Conservation (phyloP, 2,329 filamentous ascomycete genomes). For the Sporothrix dimorphospora region DNA sequence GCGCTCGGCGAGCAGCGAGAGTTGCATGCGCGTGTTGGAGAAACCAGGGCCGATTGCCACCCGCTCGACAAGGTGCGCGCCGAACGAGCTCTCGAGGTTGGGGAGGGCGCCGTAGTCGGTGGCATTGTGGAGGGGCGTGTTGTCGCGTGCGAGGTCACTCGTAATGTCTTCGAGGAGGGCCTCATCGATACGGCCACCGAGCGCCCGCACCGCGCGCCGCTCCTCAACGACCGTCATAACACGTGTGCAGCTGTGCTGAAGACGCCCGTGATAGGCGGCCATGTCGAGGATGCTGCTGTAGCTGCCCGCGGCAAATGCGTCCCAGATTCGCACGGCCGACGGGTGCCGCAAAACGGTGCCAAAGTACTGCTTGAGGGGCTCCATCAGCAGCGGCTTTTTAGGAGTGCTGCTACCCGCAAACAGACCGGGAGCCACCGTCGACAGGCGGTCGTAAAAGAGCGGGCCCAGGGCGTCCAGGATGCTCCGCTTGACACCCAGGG, state of each 20-base stretch:
- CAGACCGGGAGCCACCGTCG: conserved; percentile 53
- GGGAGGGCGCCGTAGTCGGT: conserved; percentile 59
- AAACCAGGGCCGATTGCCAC: conserved; percentile 56
- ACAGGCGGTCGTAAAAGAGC: conserved; percentile 59
- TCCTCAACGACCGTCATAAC: conserved; percentile 58
- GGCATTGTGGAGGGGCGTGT: conserved; percentile 46
- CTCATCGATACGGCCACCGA: conserved; percentile 47
- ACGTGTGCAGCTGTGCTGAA: conserved; percentile 56
- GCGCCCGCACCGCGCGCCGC: conserved; percentile 49
- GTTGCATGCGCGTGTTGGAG: conserved; percentile 54
- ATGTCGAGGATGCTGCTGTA: conserved; percentile 57
- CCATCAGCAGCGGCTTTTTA: conserved; percentile 41
- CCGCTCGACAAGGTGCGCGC: conserved; percentile 47
- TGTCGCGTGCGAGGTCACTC: conserved; percentile 47
- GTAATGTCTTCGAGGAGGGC: conserved; percentile 46
- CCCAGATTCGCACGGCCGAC: conserved; percentile 49
- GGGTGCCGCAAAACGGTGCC: conserved; percentile 45
- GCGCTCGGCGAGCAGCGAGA: conserved; percentile 54
- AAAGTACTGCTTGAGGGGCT: conserved; percentile 53
- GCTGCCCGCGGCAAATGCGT: conserved; percentile 54
- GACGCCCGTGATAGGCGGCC: conserved; percentile 47
- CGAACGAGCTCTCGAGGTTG: conserved; percentile 47
- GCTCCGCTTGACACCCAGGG: conserved; percentile 58
- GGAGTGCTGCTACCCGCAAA: conserved; percentile 40
- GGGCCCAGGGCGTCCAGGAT: conserved; percentile 61